Percentiles rank a stretch among this genome's conserved stretches.
These are phyloP conservation scores for Vitis cinerea DNA, from an alignment of 164 flowering plant genomes.

Conservation along the genomic window DNA sequence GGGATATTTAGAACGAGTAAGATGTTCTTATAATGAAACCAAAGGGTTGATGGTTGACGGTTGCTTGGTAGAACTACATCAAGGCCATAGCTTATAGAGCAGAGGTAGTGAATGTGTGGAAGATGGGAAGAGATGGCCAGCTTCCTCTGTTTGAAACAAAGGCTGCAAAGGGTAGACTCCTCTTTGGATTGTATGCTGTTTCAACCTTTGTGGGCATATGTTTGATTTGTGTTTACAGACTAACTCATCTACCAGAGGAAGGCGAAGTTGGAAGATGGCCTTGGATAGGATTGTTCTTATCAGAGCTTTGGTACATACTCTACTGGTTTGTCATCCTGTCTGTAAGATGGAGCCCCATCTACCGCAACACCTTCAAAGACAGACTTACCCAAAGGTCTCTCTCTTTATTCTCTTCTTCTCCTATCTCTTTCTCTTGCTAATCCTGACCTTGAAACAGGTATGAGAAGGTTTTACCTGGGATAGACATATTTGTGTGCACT, in stretches of 20 bases:
- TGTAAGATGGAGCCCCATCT: conserved; percentile 33
- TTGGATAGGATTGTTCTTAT: conserved; percentile 32
- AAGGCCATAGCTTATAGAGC: no score
- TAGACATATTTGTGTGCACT: conserved; percentile 49
- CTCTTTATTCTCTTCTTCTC: background rate
- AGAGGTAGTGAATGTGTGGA: no score
- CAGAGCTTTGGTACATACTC: conserved; percentile 44
- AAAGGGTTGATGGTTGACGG: no score
- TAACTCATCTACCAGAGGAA: conserved; percentile 18
- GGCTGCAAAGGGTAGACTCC: conserved; percentile 16
- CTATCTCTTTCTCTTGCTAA: no score
- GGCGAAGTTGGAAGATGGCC: conserved; percentile 20
- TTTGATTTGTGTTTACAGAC: conserved; percentile 28
- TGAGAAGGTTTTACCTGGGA: conserved; percentile 27
- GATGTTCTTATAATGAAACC: no score
- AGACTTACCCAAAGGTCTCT: conserved; percentile 26
- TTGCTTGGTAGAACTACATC: no score
- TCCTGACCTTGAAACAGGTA: conserved; percentile 2
- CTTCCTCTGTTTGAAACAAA: conserved; percentile 23
- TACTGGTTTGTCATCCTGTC: conserved; percentile 33
- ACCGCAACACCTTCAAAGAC: conserved; percentile 34
- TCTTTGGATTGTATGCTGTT: conserved; percentile 15
- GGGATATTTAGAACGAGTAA: no score
- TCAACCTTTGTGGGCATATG: conserved; percentile 24
- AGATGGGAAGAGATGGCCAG: conserved; percentile 5